These are phyloP conservation scores for Lophiostoma macrostomum DNA, from an alignment of 495 filamentous ascomycete genomes.

Conservation along the genomic window DNA sequence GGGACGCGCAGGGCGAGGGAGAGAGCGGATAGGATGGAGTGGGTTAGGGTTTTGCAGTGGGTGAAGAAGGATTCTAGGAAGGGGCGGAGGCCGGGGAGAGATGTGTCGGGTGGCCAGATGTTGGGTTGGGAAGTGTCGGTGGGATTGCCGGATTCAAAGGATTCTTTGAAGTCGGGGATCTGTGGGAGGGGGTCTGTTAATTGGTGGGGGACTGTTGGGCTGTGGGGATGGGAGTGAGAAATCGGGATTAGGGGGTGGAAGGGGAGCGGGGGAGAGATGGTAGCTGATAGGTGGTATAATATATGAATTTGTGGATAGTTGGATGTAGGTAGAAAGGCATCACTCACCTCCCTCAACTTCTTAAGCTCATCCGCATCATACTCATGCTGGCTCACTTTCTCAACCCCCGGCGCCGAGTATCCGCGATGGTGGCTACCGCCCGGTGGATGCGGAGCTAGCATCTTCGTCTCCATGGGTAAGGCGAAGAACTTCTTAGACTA, in stretches of 20 bases:
- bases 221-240: too few relatives aligned
- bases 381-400: slow-evolving; percentile 62
- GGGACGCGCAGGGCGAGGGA: slow-evolving; percentile 28
- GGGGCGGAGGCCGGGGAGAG: slow-evolving; percentile 56
- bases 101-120: slow-evolving; percentile 59
- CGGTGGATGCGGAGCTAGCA: slow-evolving; percentile 60
- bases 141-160: slow-evolving; percentile 65
- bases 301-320: too few relatives aligned
- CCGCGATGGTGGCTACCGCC: slow-evolving; percentile 58
- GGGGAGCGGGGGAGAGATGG: not conserved
- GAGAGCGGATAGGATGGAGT: slow-evolving; percentile 27
- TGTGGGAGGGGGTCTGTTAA: not conserved
- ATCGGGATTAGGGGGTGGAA: too few relatives aligned
- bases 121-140: slow-evolving; percentile 56
- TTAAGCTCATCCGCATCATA: slow-evolving; percentile 49
- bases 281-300: too few relatives aligned
- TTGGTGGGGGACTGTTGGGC: too few relatives aligned
- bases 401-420: slow-evolving; percentile 62
- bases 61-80: slow-evolving; percentile 59
- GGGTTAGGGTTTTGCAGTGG: slow-evolving; percentile 23
- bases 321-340: too few relatives aligned
- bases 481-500: slow-evolving; percentile 43
- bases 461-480: slow-evolving; percentile 47
- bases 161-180: slow-evolving; percentile 53
- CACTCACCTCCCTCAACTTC: slow-evolving; percentile 43